A percentile compares a stretch with the other conserved stretches of the same genome.
These are phyloP conservation scores for Xylaria curta DNA, from an alignment of 495 filamentous ascomycete species.

Conservation along the genomic window DNA sequence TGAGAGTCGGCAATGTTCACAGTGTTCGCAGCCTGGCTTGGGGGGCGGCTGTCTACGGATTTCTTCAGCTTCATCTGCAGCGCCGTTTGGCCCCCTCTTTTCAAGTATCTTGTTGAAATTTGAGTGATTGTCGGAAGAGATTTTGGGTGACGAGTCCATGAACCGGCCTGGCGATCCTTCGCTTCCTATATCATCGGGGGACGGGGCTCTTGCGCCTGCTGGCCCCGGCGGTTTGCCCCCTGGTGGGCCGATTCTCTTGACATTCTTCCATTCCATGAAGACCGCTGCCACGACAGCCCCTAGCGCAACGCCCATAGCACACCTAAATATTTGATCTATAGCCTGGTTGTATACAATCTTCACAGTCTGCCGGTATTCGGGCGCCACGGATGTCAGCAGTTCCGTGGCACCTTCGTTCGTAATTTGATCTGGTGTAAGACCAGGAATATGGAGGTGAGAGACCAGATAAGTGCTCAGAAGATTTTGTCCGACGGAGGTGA, in stretches of 20 bases:
- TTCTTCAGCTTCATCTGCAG: neutral
- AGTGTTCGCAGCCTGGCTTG: conserved; percentile 24
- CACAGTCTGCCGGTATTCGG: conserved; percentile 49
- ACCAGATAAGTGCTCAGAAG: conserved; percentile 67
- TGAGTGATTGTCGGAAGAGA: neutral
- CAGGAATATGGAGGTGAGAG: conserved; percentile 52
- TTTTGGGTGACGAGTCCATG: conserved; percentile 23
- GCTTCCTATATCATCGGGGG: neutral
- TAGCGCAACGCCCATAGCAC: conserved; percentile 60
- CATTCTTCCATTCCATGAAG: conserved; percentile 67
- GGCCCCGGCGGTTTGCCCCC: conserved; percentile 1
- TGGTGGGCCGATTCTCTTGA: conserved; percentile 52
- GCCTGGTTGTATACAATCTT: conserved; percentile 65
- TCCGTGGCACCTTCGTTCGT: conserved; percentile 65
- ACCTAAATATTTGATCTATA: conserved; percentile 59
- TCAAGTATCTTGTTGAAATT: neutral
- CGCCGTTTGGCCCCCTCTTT: neutral
- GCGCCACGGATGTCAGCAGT: conserved; percentile 50
- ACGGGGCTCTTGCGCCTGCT: conserved; percentile 3
- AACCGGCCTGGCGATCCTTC: conserved; percentile 7
- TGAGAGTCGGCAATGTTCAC: conserved; percentile 28
- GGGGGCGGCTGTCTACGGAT: neutral
- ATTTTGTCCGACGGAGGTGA: conserved; percentile 68
- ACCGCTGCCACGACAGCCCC: conserved; percentile 57
- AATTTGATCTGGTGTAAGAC: conserved; percentile 54